These are phyloP conservation scores for Hygrophorus pudorinus DNA, from an alignment of 768 basidiomycete genomes.

Conservation along the genomic window DNA sequence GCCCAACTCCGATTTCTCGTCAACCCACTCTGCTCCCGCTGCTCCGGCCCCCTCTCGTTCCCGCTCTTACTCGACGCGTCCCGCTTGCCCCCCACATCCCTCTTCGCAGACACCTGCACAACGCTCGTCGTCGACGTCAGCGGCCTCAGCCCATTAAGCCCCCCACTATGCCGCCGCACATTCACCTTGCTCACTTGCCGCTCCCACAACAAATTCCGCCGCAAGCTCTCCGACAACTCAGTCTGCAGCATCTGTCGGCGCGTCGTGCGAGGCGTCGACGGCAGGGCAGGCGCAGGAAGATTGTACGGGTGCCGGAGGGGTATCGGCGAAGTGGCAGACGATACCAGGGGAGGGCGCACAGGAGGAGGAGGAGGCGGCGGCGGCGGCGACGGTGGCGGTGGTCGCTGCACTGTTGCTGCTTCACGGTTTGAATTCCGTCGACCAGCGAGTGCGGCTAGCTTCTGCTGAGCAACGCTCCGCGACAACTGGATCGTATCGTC, in stretches of 20 bases:
- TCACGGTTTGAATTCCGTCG: neutral
- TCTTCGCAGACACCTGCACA: slow-evolving; percentile 22
- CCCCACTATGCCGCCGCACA: slow-evolving; percentile 21
- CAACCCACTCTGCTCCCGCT: slow-evolving; percentile 36
- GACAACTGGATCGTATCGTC: slow-evolving; percentile 42
- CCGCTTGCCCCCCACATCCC: slow-evolving; percentile 4
- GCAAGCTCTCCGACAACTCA: slow-evolving; percentile 77
- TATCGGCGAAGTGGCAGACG: slow-evolving; percentile 36
- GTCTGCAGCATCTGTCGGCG: slow-evolving; percentile 75
- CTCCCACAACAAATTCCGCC: slow-evolving; percentile 76
- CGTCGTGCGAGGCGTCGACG: slow-evolving; percentile 80
- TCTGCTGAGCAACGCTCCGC: slow-evolving; percentile 60
- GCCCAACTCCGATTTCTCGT: slow-evolving; percentile 60
- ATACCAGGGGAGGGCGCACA: slow-evolving; percentile 2
- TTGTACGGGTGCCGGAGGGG: slow-evolving; percentile 63
- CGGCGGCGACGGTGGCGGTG: slow-evolving; percentile 6
- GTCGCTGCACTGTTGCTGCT: slow-evolving; percentile 2
- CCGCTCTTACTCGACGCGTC: slow-evolving; percentile 8
- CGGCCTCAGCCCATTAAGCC: slow-evolving; percentile 18
- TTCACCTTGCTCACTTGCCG: slow-evolving; percentile 52
- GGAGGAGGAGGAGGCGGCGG: neutral
- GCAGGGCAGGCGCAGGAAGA: slow-evolving; percentile 51
- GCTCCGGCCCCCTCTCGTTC: slow-evolving; percentile 13
- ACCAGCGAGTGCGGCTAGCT: slow-evolving; percentile 40
- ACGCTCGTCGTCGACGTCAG: slow-evolving; percentile 27